Conservation (phyloP, 2,329 filamentous ascomycete species). For the Botrytis tulipae region DNA sequence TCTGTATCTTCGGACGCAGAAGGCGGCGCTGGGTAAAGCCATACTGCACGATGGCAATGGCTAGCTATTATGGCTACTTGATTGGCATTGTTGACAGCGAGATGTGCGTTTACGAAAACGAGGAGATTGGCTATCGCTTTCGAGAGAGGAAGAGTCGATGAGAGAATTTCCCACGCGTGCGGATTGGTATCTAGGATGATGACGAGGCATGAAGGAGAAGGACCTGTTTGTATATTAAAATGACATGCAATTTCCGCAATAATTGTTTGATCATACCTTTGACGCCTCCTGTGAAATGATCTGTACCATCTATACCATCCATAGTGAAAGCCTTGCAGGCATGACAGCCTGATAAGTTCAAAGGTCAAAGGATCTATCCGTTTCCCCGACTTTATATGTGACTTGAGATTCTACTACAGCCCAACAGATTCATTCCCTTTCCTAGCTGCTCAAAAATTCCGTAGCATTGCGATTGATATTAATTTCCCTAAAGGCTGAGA, state of each 20-base stretch:
- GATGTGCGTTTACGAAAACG: slow-evolving; percentile 94
- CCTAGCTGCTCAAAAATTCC: neutral
- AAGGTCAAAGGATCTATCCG: neutral
- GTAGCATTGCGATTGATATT: neutral
- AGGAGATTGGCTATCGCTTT: slow-evolving; percentile 85
- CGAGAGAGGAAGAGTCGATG: slow-evolving; percentile 72
- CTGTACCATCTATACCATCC: slow-evolving; percentile 64
- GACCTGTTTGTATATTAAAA: slow-evolving; percentile 41
- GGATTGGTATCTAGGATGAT: slow-evolving; percentile 96
- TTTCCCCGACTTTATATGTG: neutral
- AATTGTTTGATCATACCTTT: slow-evolving; percentile 42
- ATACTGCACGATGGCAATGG: slow-evolving; percentile 80
- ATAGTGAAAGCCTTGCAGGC: slow-evolving; percentile 44
- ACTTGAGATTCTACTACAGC: neutral
- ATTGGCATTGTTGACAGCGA: slow-evolving; percentile 91
- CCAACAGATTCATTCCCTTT: neutral
- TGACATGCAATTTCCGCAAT: neutral
- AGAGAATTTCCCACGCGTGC: slow-evolving; percentile 82
- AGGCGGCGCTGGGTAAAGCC: slow-evolving; percentile 72
- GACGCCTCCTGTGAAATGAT: slow-evolving; percentile 50
- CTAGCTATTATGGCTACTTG: slow-evolving; percentile 89
- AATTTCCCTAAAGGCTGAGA: neutral
- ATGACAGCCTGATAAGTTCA: slow-evolving; percentile 23
- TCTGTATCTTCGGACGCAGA: slow-evolving; percentile 50
- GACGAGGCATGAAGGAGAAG: slow-evolving; percentile 77